These are phyloP conservation scores for Linum trigynum DNA, from an alignment of 345 rosid species.

Conservation along the genomic window DNA sequence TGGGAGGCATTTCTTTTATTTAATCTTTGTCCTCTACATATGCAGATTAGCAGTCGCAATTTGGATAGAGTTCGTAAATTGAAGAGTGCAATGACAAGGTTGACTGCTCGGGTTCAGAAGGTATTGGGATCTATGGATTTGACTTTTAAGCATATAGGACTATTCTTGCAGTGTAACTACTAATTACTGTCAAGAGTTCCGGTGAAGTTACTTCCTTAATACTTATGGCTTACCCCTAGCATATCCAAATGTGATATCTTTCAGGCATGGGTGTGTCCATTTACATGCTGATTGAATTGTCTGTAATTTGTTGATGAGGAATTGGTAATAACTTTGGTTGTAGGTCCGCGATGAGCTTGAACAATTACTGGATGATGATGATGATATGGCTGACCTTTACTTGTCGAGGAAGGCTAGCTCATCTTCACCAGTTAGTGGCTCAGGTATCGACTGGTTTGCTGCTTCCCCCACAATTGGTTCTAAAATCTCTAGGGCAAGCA, in stretches of 20 bases:
- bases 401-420: constrained; percentile 75
- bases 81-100: constrained; percentile 95
- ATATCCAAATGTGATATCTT: background rate
- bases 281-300: background rate
- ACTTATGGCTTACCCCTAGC: background rate
- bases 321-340: constrained; percentile 1
- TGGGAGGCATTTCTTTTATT: background rate
- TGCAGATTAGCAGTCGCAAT: constrained; percentile 90
- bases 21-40: background rate
- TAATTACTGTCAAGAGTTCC: too few species aligned
- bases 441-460: constrained; percentile 66
- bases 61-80: constrained; percentile 90
- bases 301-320: background rate
- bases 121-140: constrained; percentile 18
- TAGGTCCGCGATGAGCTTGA: constrained; percentile 97
- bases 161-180: background rate
- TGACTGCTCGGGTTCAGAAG: constrained; percentile 95
- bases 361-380: constrained; percentile 91
- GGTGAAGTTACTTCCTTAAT: background rate
- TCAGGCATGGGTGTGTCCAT: background rate
- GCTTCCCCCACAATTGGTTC: constrained; percentile 89
- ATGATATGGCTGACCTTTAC: constrained; percentile 97
- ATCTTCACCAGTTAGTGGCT: constrained; percentile 59
- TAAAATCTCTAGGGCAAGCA: constrained; percentile 87
- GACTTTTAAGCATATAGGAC: background rate